Evolutionary conservation across 176 grass and related monocot genomes (phyloP).

Genomic region (Oryza brachyantha): DNA sequence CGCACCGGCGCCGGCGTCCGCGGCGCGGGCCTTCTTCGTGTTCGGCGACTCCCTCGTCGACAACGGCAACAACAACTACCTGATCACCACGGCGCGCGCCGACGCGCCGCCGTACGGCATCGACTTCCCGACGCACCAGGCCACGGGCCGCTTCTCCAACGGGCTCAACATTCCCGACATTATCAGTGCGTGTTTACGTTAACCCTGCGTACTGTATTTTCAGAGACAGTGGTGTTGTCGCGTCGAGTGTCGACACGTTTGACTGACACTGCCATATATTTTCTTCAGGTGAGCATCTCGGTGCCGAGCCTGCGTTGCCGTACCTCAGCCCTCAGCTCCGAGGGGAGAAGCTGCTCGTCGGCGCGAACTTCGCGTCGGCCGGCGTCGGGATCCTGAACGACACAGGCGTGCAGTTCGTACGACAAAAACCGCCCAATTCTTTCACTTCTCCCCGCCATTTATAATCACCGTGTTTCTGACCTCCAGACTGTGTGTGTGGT

Average conservation of each 20-base stretch:
- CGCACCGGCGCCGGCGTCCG: conserved; percentile 28
- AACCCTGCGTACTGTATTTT: background rate
- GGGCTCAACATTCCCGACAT: conserved; percentile 91
- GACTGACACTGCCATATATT: background rate
- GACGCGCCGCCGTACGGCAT: conserved; percentile 88
- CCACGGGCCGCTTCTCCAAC: conserved; percentile 91
- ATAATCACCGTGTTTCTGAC: background rate
- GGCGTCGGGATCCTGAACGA: conserved; percentile 94
- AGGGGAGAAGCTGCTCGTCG: conserved; percentile 78
- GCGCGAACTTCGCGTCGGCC: conserved; percentile 94
- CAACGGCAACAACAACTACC: conserved; percentile 93
- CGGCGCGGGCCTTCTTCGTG: conserved; percentile 86
- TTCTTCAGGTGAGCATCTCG: conserved; percentile 72
- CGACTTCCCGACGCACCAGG: conserved; percentile 59
- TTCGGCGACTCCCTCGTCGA: conserved; percentile 98
- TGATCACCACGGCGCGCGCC: conserved; percentile 81
- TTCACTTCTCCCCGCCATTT: background rate
- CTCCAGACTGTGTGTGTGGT: background rate
- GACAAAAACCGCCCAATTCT: background rate
- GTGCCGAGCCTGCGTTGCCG: conserved; percentile 54
- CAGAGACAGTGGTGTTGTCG: background rate
- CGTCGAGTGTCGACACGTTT: background rate
- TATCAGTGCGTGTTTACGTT: conserved; percentile 50
- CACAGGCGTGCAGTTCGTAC: conserved; percentile 88
- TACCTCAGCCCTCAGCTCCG: conserved; percentile 79